A percentile compares a stretch with the other conserved stretches of the same genome.
These are phyloP conservation scores for Rhizophora mangle DNA, from an alignment of 345 rosid genomes.

Conservation along the genomic window DNA sequence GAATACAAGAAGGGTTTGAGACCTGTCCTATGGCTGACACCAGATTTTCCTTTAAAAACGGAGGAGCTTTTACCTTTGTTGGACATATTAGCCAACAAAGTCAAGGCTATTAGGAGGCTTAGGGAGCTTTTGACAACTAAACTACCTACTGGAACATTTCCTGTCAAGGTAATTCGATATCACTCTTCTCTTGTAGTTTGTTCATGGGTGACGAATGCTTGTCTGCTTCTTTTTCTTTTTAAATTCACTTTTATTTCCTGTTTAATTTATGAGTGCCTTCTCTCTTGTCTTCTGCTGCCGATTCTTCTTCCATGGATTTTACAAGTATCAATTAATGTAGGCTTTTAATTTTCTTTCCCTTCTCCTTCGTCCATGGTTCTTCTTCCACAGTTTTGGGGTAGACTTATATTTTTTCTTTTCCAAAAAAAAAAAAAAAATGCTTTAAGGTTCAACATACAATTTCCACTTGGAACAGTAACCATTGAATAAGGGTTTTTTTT, in stretches of 20 bases:
- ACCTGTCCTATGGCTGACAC: conserved; percentile 94
- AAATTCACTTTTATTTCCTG: too few relatives aligned
- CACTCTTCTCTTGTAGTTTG: background rate
- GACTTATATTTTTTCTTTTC: too few relatives aligned
- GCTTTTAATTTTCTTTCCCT: too few relatives aligned
- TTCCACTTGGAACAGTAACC: too few relatives aligned
- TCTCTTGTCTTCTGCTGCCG: background rate
- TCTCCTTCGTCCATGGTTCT: too few relatives aligned
- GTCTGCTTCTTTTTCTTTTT: too few relatives aligned
- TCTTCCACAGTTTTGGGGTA: too few relatives aligned
- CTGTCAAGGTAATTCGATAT: conserved; percentile 69
- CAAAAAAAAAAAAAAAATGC: background rate
- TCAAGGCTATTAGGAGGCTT: conserved; percentile 91
- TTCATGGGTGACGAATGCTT: too few relatives aligned
- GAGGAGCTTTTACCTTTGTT: conserved; percentile 93
- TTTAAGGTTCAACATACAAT: background rate
- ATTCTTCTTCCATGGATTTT: background rate
- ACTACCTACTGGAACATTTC: conserved; percentile 90
- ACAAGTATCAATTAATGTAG: too few relatives aligned
- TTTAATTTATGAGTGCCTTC: background rate
- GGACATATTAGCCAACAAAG: conserved; percentile 96
- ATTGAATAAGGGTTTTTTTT: too few relatives aligned
- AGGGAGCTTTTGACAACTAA: conserved; percentile 98
- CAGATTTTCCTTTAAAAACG: conserved; percentile 84
- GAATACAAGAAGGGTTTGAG: conserved; percentile 93